Conservation (phyloP, 2,329 filamentous ascomycete species). For the Microsporum canis region DNA sequence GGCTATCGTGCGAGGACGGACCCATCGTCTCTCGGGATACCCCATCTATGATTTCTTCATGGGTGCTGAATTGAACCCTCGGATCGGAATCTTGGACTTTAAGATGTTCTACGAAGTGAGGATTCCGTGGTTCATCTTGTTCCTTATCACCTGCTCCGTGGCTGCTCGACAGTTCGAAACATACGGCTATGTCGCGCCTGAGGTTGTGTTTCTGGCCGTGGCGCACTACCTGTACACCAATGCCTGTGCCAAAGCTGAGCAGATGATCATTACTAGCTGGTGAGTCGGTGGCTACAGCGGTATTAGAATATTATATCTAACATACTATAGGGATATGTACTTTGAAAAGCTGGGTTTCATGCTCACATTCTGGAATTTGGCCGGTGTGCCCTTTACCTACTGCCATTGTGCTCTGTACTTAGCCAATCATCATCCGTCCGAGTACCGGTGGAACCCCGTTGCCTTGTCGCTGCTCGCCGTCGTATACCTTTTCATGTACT, state of each 20-base stretch:
- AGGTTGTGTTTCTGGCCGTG: conserved; percentile 73
- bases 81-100: conserved; percentile 70
- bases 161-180: conserved; percentile 72
- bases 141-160: conserved; percentile 63
- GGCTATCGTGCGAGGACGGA: conserved; percentile 63
- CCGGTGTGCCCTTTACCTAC: conserved; percentile 80
- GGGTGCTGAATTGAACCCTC: conserved; percentile 75
- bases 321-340: conserved; percentile 64
- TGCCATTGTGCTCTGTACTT: conserved; percentile 89
- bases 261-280: conserved; percentile 81
- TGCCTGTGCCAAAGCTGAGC: conserved; percentile 83
- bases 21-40: conserved; percentile 84
- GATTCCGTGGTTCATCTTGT: conserved; percentile 82
- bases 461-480: conserved; percentile 54
- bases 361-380: conserved; percentile 96
- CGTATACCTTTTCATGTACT: conserved; percentile 73
- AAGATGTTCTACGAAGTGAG: conserved; percentile 96
- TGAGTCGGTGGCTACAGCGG: conserved; percentile 26
- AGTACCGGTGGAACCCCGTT: conserved; percentile 64
- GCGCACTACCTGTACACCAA: conserved; percentile 89
- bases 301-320: not conserved
- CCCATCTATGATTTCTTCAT: conserved; percentile 83
- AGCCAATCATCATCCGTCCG: conserved; percentile 66
- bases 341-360: conserved; percentile 96
- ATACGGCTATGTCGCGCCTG: conserved; percentile 73